These are phyloP conservation scores for Aspergillus ochraceus DNA, from an alignment of 2,329 filamentous ascomycete genomes.

Conservation along the genomic window DNA sequence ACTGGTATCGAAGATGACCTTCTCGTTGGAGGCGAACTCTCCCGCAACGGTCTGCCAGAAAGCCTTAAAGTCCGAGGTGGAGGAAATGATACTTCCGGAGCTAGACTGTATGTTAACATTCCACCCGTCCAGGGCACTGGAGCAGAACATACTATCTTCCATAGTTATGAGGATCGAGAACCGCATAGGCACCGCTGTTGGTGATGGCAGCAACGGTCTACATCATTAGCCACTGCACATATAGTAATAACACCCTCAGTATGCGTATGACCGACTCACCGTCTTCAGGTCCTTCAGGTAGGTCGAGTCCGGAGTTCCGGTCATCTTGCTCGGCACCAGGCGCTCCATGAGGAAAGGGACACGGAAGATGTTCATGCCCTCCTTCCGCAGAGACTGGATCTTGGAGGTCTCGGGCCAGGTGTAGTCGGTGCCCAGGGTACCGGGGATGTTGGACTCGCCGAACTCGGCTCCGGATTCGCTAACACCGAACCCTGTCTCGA, in stretches of 20 bases:
- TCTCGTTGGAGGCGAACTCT: slow-evolving; percentile 54
- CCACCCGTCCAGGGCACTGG: not conserved
- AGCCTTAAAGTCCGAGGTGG: slow-evolving; percentile 54
- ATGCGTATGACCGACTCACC: slow-evolving; percentile 8
- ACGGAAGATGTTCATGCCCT: slow-evolving; percentile 61
- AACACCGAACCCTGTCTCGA: slow-evolving; percentile 43
- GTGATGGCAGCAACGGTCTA: slow-evolving; percentile 41
- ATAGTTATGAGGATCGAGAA: slow-evolving; percentile 64
- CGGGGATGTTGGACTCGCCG: slow-evolving; percentile 58
- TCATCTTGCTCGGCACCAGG: slow-evolving; percentile 48
- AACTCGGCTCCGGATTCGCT: slow-evolving; percentile 68
- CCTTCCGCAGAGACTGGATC: slow-evolving; percentile 51
- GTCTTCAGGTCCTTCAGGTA: slow-evolving; percentile 45
- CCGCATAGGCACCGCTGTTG: slow-evolving; percentile 51
- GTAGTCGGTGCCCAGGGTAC: slow-evolving; percentile 58
- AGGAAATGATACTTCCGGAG: slow-evolving; percentile 29
- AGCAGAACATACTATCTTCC: slow-evolving; percentile 38
- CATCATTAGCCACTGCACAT: not conserved
- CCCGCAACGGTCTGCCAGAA: slow-evolving; percentile 60
- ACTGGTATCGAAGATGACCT: slow-evolving; percentile 64
- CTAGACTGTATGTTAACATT: not conserved
- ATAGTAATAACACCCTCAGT: too few relatives aligned
- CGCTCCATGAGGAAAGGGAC: slow-evolving; percentile 59
- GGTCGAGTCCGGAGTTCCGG: slow-evolving; percentile 40
- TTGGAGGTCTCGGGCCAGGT: slow-evolving; percentile 58